Evolutionary conservation across 2,329 filamentous ascomycete species (phyloP).

Genomic region (Neophaeococcomyces mojaviensis): DNA sequence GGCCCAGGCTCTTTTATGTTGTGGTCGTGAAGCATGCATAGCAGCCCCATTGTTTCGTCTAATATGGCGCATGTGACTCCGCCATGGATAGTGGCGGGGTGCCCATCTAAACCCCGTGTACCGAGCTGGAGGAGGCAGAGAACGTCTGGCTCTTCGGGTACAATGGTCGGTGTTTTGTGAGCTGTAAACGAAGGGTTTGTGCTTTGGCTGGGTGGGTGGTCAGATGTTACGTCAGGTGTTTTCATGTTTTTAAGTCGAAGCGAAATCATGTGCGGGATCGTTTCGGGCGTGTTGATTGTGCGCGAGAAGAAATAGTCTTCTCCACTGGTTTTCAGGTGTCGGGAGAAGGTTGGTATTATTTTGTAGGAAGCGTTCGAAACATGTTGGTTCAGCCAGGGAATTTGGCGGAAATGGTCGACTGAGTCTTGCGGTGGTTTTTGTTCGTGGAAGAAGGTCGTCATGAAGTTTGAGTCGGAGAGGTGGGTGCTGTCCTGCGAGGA

Average conservation of each 20-base stretch:
- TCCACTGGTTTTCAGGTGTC: constrained; percentile 32
- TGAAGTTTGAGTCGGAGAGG: constrained; percentile 1
- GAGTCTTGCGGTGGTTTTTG: constrained; percentile 18
- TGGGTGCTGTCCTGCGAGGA: constrained; percentile 4
- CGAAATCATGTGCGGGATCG: constrained; percentile 36
- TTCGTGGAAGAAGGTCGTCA: constrained; percentile 16
- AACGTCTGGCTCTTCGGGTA: constrained; percentile 27
- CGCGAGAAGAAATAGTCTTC: constrained; percentile 38
- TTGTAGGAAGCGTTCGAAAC: constrained; percentile 29
- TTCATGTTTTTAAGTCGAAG: constrained; percentile 29
- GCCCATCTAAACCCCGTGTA: constrained; percentile 32
- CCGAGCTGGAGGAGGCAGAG: constrained; percentile 31
- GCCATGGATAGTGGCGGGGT: constrained; percentile 34
- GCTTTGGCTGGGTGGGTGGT: constrained; percentile 17
- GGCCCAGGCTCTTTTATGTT: constrained; percentile 10
- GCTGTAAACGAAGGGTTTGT: neutral
- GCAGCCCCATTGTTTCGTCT: constrained; percentile 39
- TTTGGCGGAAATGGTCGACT: constrained; percentile 14
- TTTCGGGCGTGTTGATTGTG: constrained; percentile 31
- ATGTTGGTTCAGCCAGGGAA: constrained; percentile 19
- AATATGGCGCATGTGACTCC: constrained; percentile 35
- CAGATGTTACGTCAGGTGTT: constrained; percentile 14
- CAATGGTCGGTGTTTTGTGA: constrained; percentile 1
- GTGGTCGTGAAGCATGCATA: constrained; percentile 27
- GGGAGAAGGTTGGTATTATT: constrained; percentile 33